Base-by-base conservation (phyloP, 768 basidiomycete species). In the Trametes gibbosa region DNA sequence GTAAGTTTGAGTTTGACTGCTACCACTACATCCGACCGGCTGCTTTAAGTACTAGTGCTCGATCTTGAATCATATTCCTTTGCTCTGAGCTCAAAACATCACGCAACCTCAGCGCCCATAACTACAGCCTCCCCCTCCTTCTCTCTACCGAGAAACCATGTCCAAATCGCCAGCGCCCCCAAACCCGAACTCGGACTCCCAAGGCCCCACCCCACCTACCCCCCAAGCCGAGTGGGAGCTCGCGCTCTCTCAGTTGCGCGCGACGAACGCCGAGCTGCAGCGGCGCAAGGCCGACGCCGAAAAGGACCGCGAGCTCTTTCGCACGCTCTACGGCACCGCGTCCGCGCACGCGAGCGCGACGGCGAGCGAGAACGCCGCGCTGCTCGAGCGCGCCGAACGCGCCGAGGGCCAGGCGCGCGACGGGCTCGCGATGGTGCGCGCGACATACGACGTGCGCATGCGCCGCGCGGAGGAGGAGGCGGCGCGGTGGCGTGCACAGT, bases 401-500 rank as follows among this genome's bases (percentile, higher is more conserved):
- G 64, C 65, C 16, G 81, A 84, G 66, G 75, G 70, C 12, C 86
- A 85, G 66, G 80, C 82, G 0, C 71, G 65, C 46, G 77, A 76
- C 8, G 89, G 87, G 3, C 77, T 89, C 4, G 77, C 74, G 7
- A 70, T 77, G 60, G 73, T 87, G 27, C 77, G 76, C 58, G 72
- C 73, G 5, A 77, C 80, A 9, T 86, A 82, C 62, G 77, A 82
- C 62, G 73, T 71, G 52, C 78, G 82, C 10, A 65, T 84, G 34
- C 73, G 79, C 53, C 69, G 71, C 25, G 70, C 87, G 8, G 78
- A 84, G 61, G 76, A 73, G 1, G 83, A 87, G 25, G 59, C 75
- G 2, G 71, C 67, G 49, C 72, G 75, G 43, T 84, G 81, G 79
- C 77, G 77, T 61, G 75, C 68, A n/a, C 67, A 80, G 56, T 67